Evolutionary conservation across 345 rosid genomes (phyloP), one percentile per base, ranked within the genome.

Genomic region (Gossypium ekmanianum): DNA sequence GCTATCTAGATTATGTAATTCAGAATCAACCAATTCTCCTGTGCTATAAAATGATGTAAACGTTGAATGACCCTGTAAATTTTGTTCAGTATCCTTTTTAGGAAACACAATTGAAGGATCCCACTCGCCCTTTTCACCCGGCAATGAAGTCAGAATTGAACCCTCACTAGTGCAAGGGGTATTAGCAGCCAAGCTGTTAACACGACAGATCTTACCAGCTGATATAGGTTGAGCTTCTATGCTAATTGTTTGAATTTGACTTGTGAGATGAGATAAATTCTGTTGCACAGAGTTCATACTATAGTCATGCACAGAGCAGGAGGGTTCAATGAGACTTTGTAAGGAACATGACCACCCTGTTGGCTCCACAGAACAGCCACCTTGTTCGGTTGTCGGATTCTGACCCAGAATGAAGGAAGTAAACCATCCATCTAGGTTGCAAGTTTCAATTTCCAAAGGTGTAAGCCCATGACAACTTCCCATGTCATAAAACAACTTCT

Each of bases 371-470:
- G 80, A 78, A 81, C 77, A 77, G 72, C 81, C 82, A 48, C 86
- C 80, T 70, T 52, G 83, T 59, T 74, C 63, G 41, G 87, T 74
- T 7, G 81, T 80, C 63, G 84, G 81, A 79, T 80, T 84, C 48
- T 75, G 79, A 12, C 78, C 62, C 1, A 81, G 75, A 18, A 77
- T 58, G 27, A 90, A 50, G 76, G 92, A 91, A 75, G 88, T 88
- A 81, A 91, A 90, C 82, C 86, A 72, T 44, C 83, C 80, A 77
- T 86, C 82, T 0, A 89, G 82, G 66, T 89, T 90, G 71, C 75
- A 68, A 10, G 81, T 68, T 63, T 84, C 84, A 67, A 54, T 81
- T 54, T 70, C 80, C 26, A 74, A 61, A 26, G 45, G 84, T 67
- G 74, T 65, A 65, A 77, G 65, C 9, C 65, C 41, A 13, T 27